Evolutionary conservation across 1,139 yeast genomes (phyloP).

Genomic region (Kodamaea alishanica): DNA sequence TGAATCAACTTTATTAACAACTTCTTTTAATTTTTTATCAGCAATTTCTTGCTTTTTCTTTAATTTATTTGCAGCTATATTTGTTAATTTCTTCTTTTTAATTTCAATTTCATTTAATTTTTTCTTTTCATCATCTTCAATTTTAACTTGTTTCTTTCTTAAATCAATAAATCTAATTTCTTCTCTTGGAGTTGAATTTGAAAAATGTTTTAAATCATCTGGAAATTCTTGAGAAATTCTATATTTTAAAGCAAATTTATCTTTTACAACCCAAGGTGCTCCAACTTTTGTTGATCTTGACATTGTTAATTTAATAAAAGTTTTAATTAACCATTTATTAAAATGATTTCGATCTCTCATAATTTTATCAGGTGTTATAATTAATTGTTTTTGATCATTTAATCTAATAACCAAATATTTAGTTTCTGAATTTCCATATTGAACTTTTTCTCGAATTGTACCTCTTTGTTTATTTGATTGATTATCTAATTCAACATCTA

Average conservation of each 20-base stretch:
- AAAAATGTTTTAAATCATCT: conserved; percentile 44
- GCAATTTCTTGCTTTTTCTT: conserved; percentile 6
- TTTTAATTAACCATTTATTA: conserved; percentile 85
- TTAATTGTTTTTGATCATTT: conserved; percentile 55
- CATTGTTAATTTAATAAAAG: conserved; percentile 82
- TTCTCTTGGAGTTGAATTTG: conserved; percentile 38
- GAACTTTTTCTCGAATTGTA: conserved; percentile 44
- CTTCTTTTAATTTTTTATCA: no score
- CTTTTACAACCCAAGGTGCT: conserved; percentile 96
- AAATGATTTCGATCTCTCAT: conserved; percentile 81
- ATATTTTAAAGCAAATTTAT: conserved; percentile 61
- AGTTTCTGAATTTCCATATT: conserved; percentile 53
- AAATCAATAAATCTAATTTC: conserved; percentile 21
- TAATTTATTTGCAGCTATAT: conserved; percentile 7
- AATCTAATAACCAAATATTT: conserved; percentile 61
- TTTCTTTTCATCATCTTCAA: conserved; percentile 7
- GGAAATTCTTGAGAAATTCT: conserved; percentile 60
- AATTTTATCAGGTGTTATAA: conserved; percentile 70
- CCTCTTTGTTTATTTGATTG: conserved; percentile 33
- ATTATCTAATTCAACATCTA: no score
- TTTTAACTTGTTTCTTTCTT: conserved; percentile 5
- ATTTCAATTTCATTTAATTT: conserved; percentile 5
- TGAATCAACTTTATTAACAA: no score
- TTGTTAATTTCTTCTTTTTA: conserved; percentile 7
- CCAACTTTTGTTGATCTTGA: conserved; percentile 81